These are phyloP conservation scores for Asclepias syriaca DNA, from an alignment of 257 asterid genomes.

Conservation along the genomic window DNA sequence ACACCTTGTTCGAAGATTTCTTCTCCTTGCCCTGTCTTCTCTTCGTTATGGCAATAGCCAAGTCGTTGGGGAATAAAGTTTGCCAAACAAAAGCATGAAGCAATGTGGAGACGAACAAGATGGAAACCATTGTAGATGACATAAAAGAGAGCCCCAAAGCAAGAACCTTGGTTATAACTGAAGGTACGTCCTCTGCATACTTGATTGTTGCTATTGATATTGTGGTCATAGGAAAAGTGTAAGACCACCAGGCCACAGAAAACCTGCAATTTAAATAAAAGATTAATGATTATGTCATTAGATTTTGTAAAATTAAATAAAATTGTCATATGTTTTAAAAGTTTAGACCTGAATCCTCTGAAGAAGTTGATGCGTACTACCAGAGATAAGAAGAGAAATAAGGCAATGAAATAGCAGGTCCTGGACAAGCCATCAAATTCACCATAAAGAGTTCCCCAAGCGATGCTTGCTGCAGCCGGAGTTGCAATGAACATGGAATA, in stretches of 20 bases:
- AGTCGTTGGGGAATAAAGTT: constrained; percentile 82
- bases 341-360: constrained; percentile 64
- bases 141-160: constrained; percentile 62
- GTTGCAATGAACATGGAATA: constrained; percentile 94
- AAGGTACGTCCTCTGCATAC: constrained; percentile 77
- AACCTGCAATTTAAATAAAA: constrained; percentile 39
- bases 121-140: constrained; percentile 75
- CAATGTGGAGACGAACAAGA: constrained; percentile 62
- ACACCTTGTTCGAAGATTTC: constrained; percentile 48
- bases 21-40: constrained; percentile 41
- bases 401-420: constrained; percentile 80
- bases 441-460: constrained; percentile 84
- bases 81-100: constrained; percentile 78
- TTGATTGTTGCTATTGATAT: constrained; percentile 83
- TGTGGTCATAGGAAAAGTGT: constrained; percentile 95
- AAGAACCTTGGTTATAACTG: constrained; percentile 44
- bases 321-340: too few relatives aligned
- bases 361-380: constrained; percentile 87
- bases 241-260: constrained; percentile 98
- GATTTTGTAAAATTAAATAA: not conserved
- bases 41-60: constrained; percentile 88
- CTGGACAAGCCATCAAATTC: constrained; percentile 80
- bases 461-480: constrained; percentile 89
- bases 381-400: constrained; percentile 67
- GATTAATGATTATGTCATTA: not conserved